phyloP scores from a whole-genome alignment of 176 grass and related monocot species.

The Triticum monococcum region DNA sequence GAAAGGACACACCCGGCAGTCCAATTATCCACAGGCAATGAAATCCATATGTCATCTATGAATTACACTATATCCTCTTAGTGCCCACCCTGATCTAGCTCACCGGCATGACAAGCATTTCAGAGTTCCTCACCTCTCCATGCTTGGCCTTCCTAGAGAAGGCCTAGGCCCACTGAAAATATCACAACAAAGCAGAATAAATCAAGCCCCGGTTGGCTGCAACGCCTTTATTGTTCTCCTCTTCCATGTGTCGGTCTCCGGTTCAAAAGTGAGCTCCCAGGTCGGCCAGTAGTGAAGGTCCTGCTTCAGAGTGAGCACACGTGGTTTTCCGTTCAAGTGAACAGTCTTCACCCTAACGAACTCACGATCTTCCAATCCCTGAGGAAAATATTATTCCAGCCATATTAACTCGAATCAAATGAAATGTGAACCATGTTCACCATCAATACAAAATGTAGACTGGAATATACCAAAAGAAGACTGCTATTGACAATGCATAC shows the following conservation, averaged over 20 bases:
- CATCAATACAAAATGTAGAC: not conserved
- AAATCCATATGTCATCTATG: slow-evolving; percentile 39
- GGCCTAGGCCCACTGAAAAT: not conserved
- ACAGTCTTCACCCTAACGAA: slow-evolving; percentile 95
- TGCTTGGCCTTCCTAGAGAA: slow-evolving; percentile 1
- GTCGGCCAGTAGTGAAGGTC: slow-evolving; percentile 99
- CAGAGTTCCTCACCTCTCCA: slow-evolving; percentile 22
- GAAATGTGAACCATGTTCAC: not conserved
- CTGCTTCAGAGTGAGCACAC: slow-evolving; percentile 89
- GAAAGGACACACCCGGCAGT: not conserved
- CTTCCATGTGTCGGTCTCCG: slow-evolving; percentile 77
- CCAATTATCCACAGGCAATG: slow-evolving; percentile 28
- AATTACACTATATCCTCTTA: slow-evolving; percentile 43
- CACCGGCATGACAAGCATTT: not conserved
- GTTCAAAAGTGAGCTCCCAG: slow-evolving; percentile 93
- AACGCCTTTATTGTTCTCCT: slow-evolving; percentile 82
- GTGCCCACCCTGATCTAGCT: slow-evolving; percentile 6
- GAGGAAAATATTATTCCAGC: not conserved
- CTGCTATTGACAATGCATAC: slow-evolving; percentile 40
- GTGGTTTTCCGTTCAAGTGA: slow-evolving; percentile 95
- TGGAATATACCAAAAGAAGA: not conserved
- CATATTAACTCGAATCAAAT: slow-evolving; percentile 24
- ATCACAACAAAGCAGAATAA: not conserved
- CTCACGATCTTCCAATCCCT: slow-evolving; percentile 89
- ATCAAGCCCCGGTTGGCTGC: slow-evolving; percentile 40